Evolutionary conservation across 768 basidiomycete species (phyloP).

Genomic region (Trametes gibbosa): DNA sequence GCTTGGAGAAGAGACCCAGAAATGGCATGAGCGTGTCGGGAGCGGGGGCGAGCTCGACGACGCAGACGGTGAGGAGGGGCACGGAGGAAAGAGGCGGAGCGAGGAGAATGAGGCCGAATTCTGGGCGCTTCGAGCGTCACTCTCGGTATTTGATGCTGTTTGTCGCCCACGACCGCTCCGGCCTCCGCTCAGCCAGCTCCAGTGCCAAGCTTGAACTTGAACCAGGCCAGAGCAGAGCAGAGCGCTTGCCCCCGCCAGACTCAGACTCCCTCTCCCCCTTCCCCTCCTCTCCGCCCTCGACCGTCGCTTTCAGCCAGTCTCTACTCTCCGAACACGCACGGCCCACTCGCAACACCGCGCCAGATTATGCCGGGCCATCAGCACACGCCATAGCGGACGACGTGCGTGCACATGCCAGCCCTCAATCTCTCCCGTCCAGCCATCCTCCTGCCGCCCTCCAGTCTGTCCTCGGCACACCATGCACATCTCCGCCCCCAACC

Average conservation of each 20-base stretch:
- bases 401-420: slow-evolving; percentile 4
- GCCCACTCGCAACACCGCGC: too few species aligned
- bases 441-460: not conserved
- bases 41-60: slow-evolving; percentile 2
- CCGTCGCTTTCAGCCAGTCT: too few species aligned
- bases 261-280: not conserved
- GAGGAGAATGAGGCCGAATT: slow-evolving; percentile 13
- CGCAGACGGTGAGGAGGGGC: slow-evolving; percentile 5
- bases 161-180: slow-evolving; percentile 11
- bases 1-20: slow-evolving; percentile 29
- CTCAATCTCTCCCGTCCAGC: slow-evolving; percentile 3
- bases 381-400: not conserved
- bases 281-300: too few species aligned
- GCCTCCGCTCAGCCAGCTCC: not conserved
- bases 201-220: not conserved
- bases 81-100: slow-evolving; percentile 9
- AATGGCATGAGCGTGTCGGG: slow-evolving; percentile 26
- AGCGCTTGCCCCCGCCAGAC: too few species aligned
- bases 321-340: too few species aligned
- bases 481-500: not conserved
- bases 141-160: slow-evolving; percentile 18
- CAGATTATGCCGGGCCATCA: slow-evolving; percentile 1
- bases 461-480: not conserved
- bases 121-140: slow-evolving; percentile 6
- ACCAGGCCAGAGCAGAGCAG: not conserved